Evolutionary conservation across 805 yeast genomes (phyloP), one percentile per base, ranked within the genome.

Genomic region (Candida khao-thaluensis): DNA sequence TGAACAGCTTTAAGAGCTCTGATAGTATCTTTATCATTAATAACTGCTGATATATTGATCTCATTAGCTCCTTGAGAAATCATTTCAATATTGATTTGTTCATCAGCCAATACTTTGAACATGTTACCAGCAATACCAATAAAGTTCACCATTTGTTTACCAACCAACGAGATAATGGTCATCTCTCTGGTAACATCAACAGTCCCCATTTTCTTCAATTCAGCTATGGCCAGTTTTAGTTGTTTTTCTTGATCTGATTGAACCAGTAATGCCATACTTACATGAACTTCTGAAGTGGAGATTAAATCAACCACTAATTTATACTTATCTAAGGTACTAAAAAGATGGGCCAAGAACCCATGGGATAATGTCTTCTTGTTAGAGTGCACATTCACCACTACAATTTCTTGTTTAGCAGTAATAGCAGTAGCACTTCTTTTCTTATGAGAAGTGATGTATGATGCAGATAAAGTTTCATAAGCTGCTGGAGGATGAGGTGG

Each of bases 1-100:
- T 93, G 99, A 42, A 93, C 80, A 4, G 89, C 83, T 57, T 81
- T 81, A 49, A 93, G 72, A 3, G 98, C 98, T 59, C 85, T 85
- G 21, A 87, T 66, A 10, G 95, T 81, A 56, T 93, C 93, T 40
- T 69, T 66, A 49, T 85, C 88, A 48, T 85, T 85, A 45, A 93
- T 88, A 38, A 93, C 99, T 48, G 97, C 95, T 23, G 95, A 85
- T 38, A 93, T 93, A 61, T 93, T 93, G 56, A 93, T 93, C 66
- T 93, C 99, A 56, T 91, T 91, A 14, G 98, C 96, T 53, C 99
- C 99, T 73, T 93, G 99, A 42, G 89, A 79, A 64, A 93, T 93
- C 99, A 93, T 93, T 64, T 93, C 99, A 52, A 93, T 88, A 65
- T 93, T 93, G 57, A 93, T 84, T 32, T 78, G 77, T 54, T 91